A percentile compares a stretch with the other conserved stretches of the same genome.
Conservation (phyloP, 2,329 filamentous ascomycete species). For the Talaromyces sp. region DNA sequence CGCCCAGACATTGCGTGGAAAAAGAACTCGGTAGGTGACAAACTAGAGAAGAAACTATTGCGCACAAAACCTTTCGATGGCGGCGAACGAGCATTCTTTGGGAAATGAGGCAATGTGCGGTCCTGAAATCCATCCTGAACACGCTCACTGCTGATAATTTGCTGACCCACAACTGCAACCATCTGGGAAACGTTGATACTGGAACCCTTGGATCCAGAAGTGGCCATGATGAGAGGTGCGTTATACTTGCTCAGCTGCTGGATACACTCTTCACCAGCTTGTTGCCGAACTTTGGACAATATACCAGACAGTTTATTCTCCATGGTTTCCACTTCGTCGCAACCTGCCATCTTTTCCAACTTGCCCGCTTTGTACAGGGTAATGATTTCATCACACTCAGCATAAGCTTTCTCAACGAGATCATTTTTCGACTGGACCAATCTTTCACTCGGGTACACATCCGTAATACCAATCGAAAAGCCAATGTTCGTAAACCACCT, state of each 20-base stretch:
- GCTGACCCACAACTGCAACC: conserved; percentile 94
- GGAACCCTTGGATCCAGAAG: conserved; percentile 92
- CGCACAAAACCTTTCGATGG: conserved; percentile 93
- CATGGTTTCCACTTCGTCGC: conserved; percentile 84
- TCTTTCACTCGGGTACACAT: conserved; percentile 75
- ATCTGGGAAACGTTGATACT: conserved; percentile 99
- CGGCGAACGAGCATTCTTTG: conserved; percentile 87
- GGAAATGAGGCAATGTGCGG: conserved; percentile 87
- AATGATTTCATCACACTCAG: conserved; percentile 76
- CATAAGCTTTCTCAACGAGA: conserved; percentile 72
- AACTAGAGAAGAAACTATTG: conserved; percentile 93
- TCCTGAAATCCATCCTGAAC: conserved; percentile 96
- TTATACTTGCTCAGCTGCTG: conserved; percentile 85
- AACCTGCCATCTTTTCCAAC: conserved; percentile 79
- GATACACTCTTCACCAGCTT: conserved; percentile 87
- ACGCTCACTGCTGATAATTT: conserved; percentile 91
- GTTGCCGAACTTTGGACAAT: conserved; percentile 83
- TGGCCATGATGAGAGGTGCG: conserved; percentile 91
- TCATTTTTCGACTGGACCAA: conserved; percentile 68
- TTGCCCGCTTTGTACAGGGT: conserved; percentile 72
- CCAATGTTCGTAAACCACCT: conserved; percentile 83
- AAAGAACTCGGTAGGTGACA: conserved; percentile 86
- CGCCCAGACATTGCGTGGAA: conserved; percentile 98
- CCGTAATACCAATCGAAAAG: conserved; percentile 92
- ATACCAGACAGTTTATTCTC: conserved; percentile 88